Evolutionary conservation across 2,329 filamentous ascomycete species (phyloP).

Genomic region (Cryphonectria nitschkei): DNA sequence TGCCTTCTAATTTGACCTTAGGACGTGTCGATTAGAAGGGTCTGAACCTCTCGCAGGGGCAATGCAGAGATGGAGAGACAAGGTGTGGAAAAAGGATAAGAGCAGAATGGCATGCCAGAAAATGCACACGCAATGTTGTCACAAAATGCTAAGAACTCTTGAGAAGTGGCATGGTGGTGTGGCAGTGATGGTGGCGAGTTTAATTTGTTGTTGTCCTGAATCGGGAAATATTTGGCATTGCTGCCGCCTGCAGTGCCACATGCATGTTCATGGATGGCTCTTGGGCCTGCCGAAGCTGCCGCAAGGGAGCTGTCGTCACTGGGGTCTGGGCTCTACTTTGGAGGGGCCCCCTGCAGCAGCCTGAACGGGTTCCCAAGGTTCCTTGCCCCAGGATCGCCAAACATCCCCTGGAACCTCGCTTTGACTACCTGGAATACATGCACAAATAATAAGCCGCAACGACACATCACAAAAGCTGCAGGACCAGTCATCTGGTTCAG

Average conservation of each 20-base stretch:
- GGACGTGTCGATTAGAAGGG: not conserved
- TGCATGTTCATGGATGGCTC: not conserved
- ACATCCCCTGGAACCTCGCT: slow-evolving; percentile 9
- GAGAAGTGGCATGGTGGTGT: slow-evolving; percentile 14
- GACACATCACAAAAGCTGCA: not conserved
- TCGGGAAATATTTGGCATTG: slow-evolving; percentile 14
- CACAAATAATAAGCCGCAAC: not conserved
- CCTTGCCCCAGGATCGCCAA: not conserved
- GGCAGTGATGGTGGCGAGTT: slow-evolving; percentile 17
- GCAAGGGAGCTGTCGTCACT: slow-evolving; percentile 15
- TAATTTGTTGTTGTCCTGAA: slow-evolving; percentile 8
- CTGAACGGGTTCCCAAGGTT: not conserved
- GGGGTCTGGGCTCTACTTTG: not conserved
- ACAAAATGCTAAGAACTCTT: not conserved
- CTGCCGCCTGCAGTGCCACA: not conserved
- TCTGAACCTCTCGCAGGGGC: not conserved
- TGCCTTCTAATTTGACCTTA: not conserved
- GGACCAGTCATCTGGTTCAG: not conserved
- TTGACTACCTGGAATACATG: not conserved
- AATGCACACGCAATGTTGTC: slow-evolving; percentile 17
- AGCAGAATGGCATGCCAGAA: slow-evolving; percentile 30
- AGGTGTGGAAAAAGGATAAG: not conserved
- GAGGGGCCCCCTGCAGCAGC: not conserved
- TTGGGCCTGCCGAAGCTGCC: not conserved
- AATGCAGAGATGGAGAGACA: not conserved